Conservation (phyloP, 345 rosid genomes). For the Eucalyptus microcorys region DNA sequence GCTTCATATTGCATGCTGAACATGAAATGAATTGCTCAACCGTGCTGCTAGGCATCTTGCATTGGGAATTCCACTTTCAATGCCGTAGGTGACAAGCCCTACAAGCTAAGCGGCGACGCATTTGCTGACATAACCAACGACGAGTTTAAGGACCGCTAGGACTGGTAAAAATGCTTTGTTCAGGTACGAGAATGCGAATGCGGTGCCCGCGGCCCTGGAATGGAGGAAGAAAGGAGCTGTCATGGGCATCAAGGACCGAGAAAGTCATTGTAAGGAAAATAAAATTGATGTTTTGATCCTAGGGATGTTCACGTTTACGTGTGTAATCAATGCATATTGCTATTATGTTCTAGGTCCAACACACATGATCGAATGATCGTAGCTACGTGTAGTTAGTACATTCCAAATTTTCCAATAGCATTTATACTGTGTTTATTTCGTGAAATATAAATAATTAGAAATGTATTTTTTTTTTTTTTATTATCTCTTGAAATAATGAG, state of each 20-base stretch:
- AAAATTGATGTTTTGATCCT: too few relatives aligned
- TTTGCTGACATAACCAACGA: constrained; percentile 23
- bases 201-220: background rate
- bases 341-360: background rate
- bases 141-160: background rate
- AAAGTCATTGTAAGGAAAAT: constrained; percentile 2
- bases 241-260: constrained; percentile 14
- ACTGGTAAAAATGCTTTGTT: background rate
- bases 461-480: accelerated
- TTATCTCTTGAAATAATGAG: too few relatives aligned
- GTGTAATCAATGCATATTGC: background rate
- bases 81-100: background rate
- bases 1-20: constrained; percentile 87
- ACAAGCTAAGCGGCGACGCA: constrained; percentile 9
- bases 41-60: constrained; percentile 91
- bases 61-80: constrained; percentile 36
- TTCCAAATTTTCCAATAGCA: too few relatives aligned
- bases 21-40: constrained; percentile 98
- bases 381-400: too few relatives aligned
- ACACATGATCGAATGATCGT: too few relatives aligned
- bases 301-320: accelerated
- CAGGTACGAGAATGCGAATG: background rate
- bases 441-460: accelerated
- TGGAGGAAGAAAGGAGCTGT: constrained; percentile 27
- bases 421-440: accelerated